Conservation (phyloP, 805 yeast genomes). For the Candida ponderosae region DNA sequence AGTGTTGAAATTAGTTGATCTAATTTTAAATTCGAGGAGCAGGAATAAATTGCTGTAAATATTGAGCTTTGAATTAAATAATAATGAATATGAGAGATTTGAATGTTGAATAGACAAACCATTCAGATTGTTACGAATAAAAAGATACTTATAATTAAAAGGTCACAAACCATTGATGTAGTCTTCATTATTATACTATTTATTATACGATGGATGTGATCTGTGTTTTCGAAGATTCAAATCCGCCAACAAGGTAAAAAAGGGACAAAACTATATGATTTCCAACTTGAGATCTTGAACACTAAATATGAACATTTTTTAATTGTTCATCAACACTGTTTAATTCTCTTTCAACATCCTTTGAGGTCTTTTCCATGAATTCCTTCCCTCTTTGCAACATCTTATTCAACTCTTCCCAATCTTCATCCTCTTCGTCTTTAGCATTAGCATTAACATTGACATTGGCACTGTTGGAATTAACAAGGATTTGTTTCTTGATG, state of each 20-base stretch:
- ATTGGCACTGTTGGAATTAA: constrained; percentile 9
- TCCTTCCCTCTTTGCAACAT: constrained; percentile 25
- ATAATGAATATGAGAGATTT: too few species aligned
- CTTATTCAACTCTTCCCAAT: constrained; percentile 25
- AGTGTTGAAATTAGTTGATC: background rate
- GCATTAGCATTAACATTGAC: background rate
- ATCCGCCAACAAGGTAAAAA: background rate
- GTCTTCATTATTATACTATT: too few species aligned
- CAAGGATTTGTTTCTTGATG: constrained; percentile 16
- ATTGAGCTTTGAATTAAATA: too few species aligned
- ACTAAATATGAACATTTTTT: background rate
- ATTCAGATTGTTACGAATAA: too few species aligned
- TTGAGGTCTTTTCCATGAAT: constrained; percentile 15
- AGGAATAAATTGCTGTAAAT: too few species aligned
- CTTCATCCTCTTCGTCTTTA: constrained; percentile 5
- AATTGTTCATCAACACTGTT: constrained; percentile 12
- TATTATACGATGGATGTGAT: too few species aligned
- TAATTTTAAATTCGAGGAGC: too few species aligned
- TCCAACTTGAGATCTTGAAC: background rate
- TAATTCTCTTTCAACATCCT: constrained; percentile 9
- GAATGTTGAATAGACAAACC: too few species aligned
- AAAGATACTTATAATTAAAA: too few species aligned
- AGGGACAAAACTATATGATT: background rate
- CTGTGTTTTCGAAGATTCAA: too few species aligned
- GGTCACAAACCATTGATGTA: too few species aligned